Percentiles rank a stretch among this genome's conserved stretches.
Evolutionary conservation across 1,139 yeast genomes (phyloP).

Genomic region (Pichia sp.): DNA sequence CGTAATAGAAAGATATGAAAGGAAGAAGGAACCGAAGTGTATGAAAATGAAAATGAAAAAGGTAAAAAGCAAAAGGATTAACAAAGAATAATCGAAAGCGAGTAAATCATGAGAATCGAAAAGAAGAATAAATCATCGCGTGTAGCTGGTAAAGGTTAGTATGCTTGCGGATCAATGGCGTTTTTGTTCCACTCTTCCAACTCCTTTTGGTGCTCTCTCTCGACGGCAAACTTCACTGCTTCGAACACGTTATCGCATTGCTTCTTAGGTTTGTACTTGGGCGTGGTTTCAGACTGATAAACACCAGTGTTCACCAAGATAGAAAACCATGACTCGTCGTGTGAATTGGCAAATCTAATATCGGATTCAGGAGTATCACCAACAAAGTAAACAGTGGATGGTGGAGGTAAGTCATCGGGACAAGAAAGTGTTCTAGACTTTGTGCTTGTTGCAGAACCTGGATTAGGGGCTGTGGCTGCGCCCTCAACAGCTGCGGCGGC

Average conservation of each 20-base stretch:
- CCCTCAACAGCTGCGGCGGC: background rate
- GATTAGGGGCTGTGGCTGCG: background rate
- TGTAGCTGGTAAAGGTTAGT: background rate
- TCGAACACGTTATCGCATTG: slow-evolving; percentile 70
- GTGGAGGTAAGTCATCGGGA: slow-evolving; percentile 60
- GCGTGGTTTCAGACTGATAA: slow-evolving; percentile 72
- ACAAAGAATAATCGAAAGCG: no score
- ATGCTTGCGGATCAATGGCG: slow-evolving; percentile 22
- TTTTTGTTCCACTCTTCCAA: slow-evolving; percentile 60
- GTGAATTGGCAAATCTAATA: slow-evolving; percentile 81
- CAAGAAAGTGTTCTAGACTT: slow-evolving; percentile 1
- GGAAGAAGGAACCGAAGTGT: background rate
- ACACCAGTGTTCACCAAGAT: slow-evolving; percentile 85
- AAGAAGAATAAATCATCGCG: background rate
- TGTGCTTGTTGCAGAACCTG: background rate
- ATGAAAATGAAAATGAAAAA: background rate
- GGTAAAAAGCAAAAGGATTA: background rate
- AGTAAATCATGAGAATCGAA: no score
- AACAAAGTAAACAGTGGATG: slow-evolving; percentile 80
- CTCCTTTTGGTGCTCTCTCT: slow-evolving; percentile 69
- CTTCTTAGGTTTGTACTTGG: slow-evolving; percentile 74
- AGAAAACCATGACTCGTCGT: slow-evolving; percentile 79
- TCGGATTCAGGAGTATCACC: slow-evolving; percentile 94
- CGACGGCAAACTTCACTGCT: slow-evolving; percentile 78
- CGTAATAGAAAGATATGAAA: background rate